Evolutionary conservation across 2,329 filamentous ascomycete genomes (phyloP).

Genomic region (Apiospora saccharicola): DNA sequence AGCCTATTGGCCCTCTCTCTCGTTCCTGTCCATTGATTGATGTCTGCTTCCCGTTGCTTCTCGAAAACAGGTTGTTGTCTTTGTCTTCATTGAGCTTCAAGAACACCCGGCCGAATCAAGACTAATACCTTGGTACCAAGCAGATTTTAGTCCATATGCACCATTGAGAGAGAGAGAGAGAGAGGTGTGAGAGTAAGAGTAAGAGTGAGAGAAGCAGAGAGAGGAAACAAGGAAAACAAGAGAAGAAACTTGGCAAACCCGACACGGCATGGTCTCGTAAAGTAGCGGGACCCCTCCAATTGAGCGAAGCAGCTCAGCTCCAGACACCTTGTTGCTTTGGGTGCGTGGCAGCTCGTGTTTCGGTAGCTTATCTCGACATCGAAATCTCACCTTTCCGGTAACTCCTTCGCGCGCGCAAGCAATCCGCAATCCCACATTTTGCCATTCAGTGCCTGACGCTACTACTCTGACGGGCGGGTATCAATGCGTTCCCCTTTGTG

Average conservation of each 20-base stretch:
- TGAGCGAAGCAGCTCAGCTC: background rate
- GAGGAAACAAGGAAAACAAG: no score
- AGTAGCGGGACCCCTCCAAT: constrained; percentile 21
- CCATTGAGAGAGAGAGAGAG: background rate
- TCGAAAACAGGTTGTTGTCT: constrained; percentile 18
- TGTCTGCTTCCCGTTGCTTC: background rate
- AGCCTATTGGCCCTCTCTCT: background rate
- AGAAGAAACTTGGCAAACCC: background rate
- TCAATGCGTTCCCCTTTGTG: constrained; percentile 13
- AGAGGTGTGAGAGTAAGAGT: no score
- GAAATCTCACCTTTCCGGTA: background rate
- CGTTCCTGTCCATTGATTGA: background rate
- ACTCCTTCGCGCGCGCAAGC: background rate
- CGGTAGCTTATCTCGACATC: constrained; percentile 25
- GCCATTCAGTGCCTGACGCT: background rate
- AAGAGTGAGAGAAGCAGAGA: no score
- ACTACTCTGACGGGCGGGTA: background rate
- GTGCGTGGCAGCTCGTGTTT: constrained; percentile 11
- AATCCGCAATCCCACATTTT: background rate
- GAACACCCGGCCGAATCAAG: background rate
- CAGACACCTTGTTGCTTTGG: background rate
- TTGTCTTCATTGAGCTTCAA: background rate
- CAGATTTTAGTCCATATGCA: background rate
- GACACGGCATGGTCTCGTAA: constrained; percentile 20
- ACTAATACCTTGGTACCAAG: constrained; percentile 9